These are phyloP conservation scores for Avena eriantha DNA, from an alignment of 176 grass and related monocot species.

Conservation along the genomic window DNA sequence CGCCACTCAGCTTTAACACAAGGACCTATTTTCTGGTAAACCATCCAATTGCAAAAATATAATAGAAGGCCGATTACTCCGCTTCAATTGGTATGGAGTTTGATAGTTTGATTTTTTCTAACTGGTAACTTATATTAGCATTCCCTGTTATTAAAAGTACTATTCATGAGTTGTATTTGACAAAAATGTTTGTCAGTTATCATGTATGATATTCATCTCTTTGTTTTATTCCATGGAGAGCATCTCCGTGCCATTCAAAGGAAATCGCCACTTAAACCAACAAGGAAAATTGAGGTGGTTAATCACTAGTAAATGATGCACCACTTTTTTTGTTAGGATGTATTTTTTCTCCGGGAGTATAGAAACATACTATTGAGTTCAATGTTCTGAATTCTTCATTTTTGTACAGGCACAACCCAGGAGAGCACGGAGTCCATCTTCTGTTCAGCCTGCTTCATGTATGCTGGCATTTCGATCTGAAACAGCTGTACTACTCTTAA, in stretches of 20 bases:
- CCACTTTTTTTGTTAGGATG: conserved; percentile 1
- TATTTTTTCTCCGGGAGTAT: conserved; percentile 36
- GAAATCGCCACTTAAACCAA: conserved; percentile 3
- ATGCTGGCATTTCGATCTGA: conserved; percentile 86
- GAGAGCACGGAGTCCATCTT: conserved; percentile 79
- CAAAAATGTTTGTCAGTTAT: neutral
- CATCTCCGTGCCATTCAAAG: neutral
- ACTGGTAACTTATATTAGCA: neutral
- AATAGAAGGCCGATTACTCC: neutral
- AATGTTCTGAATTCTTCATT: conserved; percentile 37
- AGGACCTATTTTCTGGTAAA: conserved; percentile 4
- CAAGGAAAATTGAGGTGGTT: conserved; percentile 29
- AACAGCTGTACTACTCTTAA: conserved; percentile 71
- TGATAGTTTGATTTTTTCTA: neutral
- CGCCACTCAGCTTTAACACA: conserved; percentile 8
- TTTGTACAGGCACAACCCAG: conserved; percentile 74
- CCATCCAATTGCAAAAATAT: conserved; percentile 7
- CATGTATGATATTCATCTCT: conserved; percentile 1
- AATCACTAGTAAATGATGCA: conserved; percentile 20
- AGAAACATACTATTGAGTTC: conserved; percentile 3
- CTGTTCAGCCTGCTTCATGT: conserved; percentile 59
- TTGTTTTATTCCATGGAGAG: conserved; percentile 14
- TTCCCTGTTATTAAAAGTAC: neutral
- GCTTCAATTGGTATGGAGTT: neutral
- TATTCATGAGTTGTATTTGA: neutral